A percentile compares a stretch with the other conserved stretches of the same genome.
phyloP scores from a whole-genome alignment of 73 alveolate species.

The Tetrahymena thermophila region DNA sequence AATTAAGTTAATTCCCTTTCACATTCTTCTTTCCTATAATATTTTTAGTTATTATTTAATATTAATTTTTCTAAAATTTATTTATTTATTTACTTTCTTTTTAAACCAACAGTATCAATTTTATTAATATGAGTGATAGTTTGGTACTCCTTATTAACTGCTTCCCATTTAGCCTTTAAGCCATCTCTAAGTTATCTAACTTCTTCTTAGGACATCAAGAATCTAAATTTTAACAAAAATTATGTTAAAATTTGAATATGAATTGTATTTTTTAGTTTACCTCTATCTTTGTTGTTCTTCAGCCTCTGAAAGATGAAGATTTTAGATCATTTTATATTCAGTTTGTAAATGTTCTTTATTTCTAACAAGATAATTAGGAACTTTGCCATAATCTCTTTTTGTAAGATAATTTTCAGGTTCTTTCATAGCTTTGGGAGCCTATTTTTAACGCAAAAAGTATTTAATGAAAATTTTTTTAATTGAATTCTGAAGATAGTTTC shows the following conservation, averaged over 20 bases:
- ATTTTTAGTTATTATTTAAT: no score
- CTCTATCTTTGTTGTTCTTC: constrained; percentile 84
- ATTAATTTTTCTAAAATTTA: no score
- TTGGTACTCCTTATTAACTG: constrained; percentile 80
- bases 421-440: constrained; percentile 74
- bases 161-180: constrained; percentile 95
- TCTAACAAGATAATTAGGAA: constrained; percentile 80
- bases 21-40: constrained; percentile 75
- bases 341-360: constrained; percentile 77
- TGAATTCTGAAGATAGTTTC: neutral
- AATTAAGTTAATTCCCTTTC: constrained; percentile 85
- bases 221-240: neutral
- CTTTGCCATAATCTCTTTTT: constrained; percentile 83
- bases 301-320: constrained; percentile 76
- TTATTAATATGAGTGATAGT: constrained; percentile 82
- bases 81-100: constrained; percentile 63
- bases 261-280: neutral
- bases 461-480: neutral
- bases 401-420: constrained; percentile 67
- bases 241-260: neutral
- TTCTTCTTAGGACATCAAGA: constrained; percentile 78
- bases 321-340: constrained; percentile 79
- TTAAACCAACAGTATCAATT: constrained; percentile 87
- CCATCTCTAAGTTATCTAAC: constrained; percentile 78
- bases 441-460: neutral